These are phyloP conservation scores for Maudiozyma saulgeensis DNA, from an alignment of 805 yeast species.

Conservation along the genomic window DNA sequence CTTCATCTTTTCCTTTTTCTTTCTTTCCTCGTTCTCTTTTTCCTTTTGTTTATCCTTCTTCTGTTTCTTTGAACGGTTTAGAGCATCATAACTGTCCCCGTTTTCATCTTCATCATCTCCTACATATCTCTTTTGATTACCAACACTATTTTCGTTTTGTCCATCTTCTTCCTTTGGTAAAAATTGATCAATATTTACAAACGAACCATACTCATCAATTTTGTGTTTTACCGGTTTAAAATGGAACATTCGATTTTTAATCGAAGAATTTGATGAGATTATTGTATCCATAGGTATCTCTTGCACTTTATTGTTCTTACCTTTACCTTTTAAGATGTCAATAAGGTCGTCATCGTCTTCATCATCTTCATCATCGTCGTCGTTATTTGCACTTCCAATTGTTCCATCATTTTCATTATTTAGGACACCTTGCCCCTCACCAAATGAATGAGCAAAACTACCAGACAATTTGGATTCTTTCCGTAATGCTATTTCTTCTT, in stretches of 20 bases:
- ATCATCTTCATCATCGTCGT: constrained; percentile 22
- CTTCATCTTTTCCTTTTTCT: constrained; percentile 29
- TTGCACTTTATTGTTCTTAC: constrained; percentile 2
- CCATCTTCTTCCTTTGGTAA: constrained; percentile 34
- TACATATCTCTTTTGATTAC: not conserved
- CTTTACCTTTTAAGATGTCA: constrained; percentile 3
- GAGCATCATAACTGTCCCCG: not conserved
- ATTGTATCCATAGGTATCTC: constrained; percentile 24
- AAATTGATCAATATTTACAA: constrained; percentile 58
- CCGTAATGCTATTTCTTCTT: constrained; percentile 26
- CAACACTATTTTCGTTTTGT: constrained; percentile 8
- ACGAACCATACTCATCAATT: constrained; percentile 81
- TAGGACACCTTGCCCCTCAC: not conserved
- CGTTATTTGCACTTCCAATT: not conserved
- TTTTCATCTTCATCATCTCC: constrained; percentile 5
- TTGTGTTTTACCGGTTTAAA: constrained; percentile 48
- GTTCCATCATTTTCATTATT: not conserved
- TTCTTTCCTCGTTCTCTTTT: constrained; percentile 15
- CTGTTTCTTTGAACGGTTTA: constrained; percentile 23
- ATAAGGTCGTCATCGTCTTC: constrained; percentile 22
- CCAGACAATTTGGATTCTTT: constrained; percentile 21
- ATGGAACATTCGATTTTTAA: constrained; percentile 64
- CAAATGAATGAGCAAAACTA: constrained; percentile 10
- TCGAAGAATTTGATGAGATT: constrained; percentile 16
- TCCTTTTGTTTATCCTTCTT: constrained; percentile 24